Conservation (phyloP, 495 filamentous ascomycete species). For the Tuber brumale region DNA sequence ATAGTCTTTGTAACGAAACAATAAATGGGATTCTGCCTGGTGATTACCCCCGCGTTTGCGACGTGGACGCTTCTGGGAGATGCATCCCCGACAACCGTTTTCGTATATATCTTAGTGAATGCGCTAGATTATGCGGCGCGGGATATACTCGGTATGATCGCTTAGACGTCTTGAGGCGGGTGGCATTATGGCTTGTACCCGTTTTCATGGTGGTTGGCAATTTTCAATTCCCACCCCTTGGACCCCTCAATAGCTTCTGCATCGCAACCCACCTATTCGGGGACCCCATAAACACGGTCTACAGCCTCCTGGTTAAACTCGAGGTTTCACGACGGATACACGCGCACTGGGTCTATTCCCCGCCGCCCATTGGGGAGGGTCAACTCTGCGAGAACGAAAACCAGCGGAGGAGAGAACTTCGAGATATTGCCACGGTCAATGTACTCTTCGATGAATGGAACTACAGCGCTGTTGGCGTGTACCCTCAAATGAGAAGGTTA, state of each 20-base stretch:
- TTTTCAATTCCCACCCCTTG: conserved; percentile 9
- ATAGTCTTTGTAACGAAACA: neutral
- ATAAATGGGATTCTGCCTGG: neutral
- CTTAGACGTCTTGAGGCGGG: neutral
- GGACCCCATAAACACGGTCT: conserved; percentile 7
- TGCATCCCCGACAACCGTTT: neutral
- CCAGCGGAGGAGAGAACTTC: neutral
- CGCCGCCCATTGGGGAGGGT: neutral
- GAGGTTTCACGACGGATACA: conserved; percentile 6
- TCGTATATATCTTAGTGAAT: neutral
- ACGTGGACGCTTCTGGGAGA: neutral
- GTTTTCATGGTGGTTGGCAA: conserved; percentile 5
- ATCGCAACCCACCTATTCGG: conserved; percentile 8
- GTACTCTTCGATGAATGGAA: conserved; percentile 9
- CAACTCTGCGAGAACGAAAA: neutral
- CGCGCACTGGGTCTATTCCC: neutral
- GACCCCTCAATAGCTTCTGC: conserved; percentile 1
- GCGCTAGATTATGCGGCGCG: neutral
- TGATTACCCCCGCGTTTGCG: neutral
- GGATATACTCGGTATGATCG: neutral
- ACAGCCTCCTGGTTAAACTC: neutral
- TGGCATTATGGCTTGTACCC: conserved; percentile 1
- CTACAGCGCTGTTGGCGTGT: neutral
- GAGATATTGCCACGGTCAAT: conserved; percentile 7
- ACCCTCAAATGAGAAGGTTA: neutral